Evolutionary conservation across 2,329 filamentous ascomycete species (phyloP), one percentile per base, ranked within the genome.

Genomic region (Proliferodiscus dingleyae): DNA sequence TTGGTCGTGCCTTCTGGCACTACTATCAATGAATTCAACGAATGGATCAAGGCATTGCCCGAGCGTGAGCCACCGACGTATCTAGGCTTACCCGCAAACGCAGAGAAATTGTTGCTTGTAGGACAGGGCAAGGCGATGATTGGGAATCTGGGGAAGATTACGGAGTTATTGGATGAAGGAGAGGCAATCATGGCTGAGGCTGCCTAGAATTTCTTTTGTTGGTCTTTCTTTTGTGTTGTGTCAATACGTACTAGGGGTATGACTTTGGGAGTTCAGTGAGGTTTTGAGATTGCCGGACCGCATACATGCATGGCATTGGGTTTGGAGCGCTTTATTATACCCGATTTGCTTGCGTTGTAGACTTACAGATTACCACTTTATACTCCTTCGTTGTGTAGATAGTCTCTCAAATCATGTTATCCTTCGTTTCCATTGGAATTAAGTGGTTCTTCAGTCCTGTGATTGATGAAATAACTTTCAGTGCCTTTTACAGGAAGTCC

Each of bases 11-110:
- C 93, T 0, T 78, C 79, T 36, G 85, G 87, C 33, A 96, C 90
- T 1, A 82, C 80, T 39, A 80, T 95, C 63, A 80, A 83, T 52
- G 89, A 95, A 61, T 97, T 97, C 64, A 83, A 85, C 67, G 75
- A 77, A 29, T 98, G 94, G 94, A 88, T 98, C 51, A 87, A 95
- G 59, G 81, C 80, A 50, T 73, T 98, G 51, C 93, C 93, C 0
- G 93, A 98, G 74, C 82, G 93, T 59, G 93, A 98, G 67, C 94
- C 94, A 22, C 93, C 93, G 4, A 95, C 89, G 1, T 98, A 95
- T 64, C 75, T 98, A 13, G 94, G 93, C 18, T 69, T 98, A 56
- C 93, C 93, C 28, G 88, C 89, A 22, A 96, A 98, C 65, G 93
- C 93, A 16, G 93, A 98, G 80, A 98, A 97, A 70, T 65, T 98